Evolutionary conservation across 495 filamentous ascomycete species (phyloP).

Genomic region (Talaromyces liani): DNA sequence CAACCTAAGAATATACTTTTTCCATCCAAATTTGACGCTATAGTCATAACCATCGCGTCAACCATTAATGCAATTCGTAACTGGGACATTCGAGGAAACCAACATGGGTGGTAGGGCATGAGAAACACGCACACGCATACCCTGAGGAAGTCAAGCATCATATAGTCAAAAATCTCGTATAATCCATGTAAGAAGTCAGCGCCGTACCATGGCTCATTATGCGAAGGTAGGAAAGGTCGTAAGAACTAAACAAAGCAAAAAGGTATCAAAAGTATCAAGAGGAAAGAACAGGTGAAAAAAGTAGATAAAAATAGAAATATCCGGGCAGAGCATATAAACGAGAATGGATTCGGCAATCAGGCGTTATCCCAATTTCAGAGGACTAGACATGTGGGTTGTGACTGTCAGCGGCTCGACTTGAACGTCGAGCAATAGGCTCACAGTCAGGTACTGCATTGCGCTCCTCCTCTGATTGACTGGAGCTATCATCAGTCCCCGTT

Average conservation of each 20-base stretch:
- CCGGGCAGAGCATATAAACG: background rate
- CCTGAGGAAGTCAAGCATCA: background rate
- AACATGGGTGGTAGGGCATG: background rate
- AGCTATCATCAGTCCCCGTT: conserved; percentile 39
- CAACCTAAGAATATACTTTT: conserved; percentile 8
- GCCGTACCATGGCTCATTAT: background rate
- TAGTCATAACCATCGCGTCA: background rate
- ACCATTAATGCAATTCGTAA: background rate
- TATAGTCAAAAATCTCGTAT: background rate
- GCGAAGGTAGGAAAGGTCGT: background rate
- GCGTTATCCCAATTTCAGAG: background rate
- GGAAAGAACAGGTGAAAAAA: background rate
- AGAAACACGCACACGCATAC: background rate
- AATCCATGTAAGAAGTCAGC: background rate
- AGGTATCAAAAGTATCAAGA: conserved; percentile 1
- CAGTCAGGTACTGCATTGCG: conserved; percentile 25
- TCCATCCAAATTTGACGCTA: background rate
- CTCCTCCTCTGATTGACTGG: conserved; percentile 46
- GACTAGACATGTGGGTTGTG: background rate
- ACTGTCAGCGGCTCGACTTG: conserved; percentile 15
- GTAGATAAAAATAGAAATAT: background rate
- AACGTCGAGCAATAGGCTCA: conserved; percentile 13
- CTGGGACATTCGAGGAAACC: background rate
- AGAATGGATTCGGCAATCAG: background rate
- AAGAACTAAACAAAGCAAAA: background rate